Evolutionary conservation across 805 yeast species (phyloP), one percentile per base, ranked within the genome.

Genomic region (Saccharomyces eubayanus): DNA sequence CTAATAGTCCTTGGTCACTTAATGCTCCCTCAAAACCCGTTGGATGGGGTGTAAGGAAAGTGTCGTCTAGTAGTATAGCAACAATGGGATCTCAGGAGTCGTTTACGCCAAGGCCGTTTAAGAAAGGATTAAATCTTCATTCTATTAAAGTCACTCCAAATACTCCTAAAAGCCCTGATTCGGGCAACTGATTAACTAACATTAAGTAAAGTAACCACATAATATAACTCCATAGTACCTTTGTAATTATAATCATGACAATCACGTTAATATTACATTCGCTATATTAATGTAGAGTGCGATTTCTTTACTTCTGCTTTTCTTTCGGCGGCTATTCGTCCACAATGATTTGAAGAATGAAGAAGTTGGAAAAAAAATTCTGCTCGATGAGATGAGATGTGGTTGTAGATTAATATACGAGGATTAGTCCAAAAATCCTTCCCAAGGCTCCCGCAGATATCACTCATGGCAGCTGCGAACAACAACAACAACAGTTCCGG

Each of bases 101-200:
- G 28, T 49, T 40, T 8, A 49, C 31, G 12, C 40, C 58, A 29
- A 50, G 54, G 10, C 51, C 56, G 5, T 46, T 61, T 16, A 61
- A 60, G 51, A 59, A 55, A 46, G 68, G 68, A 10, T 47, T 64
- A 12, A 59, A 63, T 12, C 48, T 64, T 21, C 62, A 62, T 48
- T 58, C 61, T 5, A 36, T 58, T 1, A 36, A 57, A 30, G 45
- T 52, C 16, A 52, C 56, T 28, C 54, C 60, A 6, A 53, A 31
- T 16, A 31, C 29, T 48, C 31, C 50, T 3, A 48, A 31, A 21
- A 41, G 48, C 24, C 54, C 55, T 9, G 43, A 41, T 8, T 36
- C 24, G 8, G 43, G 43, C 4, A 36, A 11, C 43, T 36, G 43
- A 36, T 9, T 36, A 36, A 16, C 10, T 36, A 36, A 16, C 9